Evolutionary conservation across 441 rosid species (phyloP), one percentile per base, ranked within the genome.

Genomic region (Breynia disticha): DNA sequence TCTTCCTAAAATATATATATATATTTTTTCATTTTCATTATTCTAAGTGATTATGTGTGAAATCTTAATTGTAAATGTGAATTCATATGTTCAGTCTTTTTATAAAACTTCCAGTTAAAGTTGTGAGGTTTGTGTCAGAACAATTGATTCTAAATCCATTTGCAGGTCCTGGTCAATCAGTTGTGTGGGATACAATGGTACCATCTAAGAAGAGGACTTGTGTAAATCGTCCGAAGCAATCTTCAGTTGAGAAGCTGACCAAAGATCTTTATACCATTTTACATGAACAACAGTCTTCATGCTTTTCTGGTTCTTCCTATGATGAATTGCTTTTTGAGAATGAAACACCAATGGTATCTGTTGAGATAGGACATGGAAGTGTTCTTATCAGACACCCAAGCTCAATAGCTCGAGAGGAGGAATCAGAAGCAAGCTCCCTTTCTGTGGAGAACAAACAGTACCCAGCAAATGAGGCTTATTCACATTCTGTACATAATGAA

Each of bases 281-380:
- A 74, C 97, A 87, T 64, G 97, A 94, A 70, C 98, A 91, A 53
- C 93, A 84, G 61, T 87, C 87, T 14, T 88, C 90, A 3, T 86
- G 86, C 72, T 78, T 86, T 64, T 91, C 99, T 52, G 90, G 79
- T 56, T 78, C 93, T 52, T 89, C 95, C 11, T 89, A 89, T 43
- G 96, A 89, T 59, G 95, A 89, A 68, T 85, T 94, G 79, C 90
- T 94, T 68, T 76, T 87, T 52, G 97, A 79, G 58, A 84, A 83
- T 67, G 93, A 79, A 62, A 84, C 83, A 53, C 94, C 99, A 35
- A 79, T 90, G 97, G 93, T 87, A 24, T 89, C 99, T 72, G 87
- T 87, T 64, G 99, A 93, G 81, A 79, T 89, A 69, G 97, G 96
- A 48, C 96, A 94, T 77, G 99, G 99, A 73, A 81, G 95, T 63